A percentile compares a stretch with the other conserved stretches of the same genome.
These are phyloP conservation scores for Setomelanomma holmii DNA, from an alignment of 2,329 filamentous ascomycete species.

Conservation along the genomic window DNA sequence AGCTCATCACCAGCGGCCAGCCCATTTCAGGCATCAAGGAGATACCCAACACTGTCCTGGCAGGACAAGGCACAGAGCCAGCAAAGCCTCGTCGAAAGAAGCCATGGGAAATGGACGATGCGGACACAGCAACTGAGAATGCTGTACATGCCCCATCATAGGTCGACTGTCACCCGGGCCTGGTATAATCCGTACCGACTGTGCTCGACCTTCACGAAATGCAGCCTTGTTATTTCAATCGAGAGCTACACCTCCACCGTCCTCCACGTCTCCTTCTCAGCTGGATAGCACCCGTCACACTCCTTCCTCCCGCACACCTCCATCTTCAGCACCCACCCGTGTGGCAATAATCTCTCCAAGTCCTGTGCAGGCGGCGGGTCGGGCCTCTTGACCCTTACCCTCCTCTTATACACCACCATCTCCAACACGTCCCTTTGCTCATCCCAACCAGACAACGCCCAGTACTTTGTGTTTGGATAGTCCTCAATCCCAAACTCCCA, in stretches of 20 bases:
- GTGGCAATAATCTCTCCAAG: background rate
- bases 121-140: background rate
- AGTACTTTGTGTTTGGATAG: background rate
- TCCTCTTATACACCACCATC: background rate
- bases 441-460: background rate
- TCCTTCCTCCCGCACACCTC: background rate
- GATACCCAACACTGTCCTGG: conserved; percentile 80
- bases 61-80: conserved; percentile 68
- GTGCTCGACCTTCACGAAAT: too few species aligned
- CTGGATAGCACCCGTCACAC: background rate
- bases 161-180: too few species aligned
- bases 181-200: too few species aligned
- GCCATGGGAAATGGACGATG: conserved; percentile 77
- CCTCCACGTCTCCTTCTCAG: too few species aligned
- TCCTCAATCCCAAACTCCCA: background rate
- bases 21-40: conserved; percentile 87
- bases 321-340: background rate
- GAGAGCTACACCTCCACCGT: too few species aligned
- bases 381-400: background rate
- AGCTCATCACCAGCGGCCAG: conserved; percentile 81
- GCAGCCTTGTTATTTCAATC: too few species aligned
- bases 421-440: background rate
- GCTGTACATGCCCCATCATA: too few species aligned
- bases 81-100: conserved; percentile 65
- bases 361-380: background rate